Evolutionary conservation across 192 early-diverging fungal genomes (phyloP).

Genomic region (Rhizophagus clarus): DNA sequence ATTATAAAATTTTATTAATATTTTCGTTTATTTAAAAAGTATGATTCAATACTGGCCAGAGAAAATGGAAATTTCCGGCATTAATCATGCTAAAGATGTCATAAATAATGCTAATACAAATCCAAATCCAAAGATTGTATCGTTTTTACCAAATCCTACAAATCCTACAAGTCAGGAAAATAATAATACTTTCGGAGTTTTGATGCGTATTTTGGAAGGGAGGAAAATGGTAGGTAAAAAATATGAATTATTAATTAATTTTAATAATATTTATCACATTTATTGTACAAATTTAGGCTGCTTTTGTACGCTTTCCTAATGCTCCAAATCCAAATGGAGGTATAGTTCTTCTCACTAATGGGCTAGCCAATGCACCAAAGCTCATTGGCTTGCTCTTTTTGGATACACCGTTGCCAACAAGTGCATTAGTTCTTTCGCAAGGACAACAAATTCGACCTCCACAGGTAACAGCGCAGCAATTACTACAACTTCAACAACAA

Average conservation of each 20-base stretch:
- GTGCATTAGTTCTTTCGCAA: neutral
- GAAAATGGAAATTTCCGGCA: conserved; percentile 7
- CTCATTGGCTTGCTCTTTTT: conserved; percentile 5
- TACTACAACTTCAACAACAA: conserved; percentile 1
- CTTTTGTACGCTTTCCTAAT: conserved; percentile 17
- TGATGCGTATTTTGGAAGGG: conserved; percentile 11
- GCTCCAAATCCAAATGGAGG: conserved; percentile 18
- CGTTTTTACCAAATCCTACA: neutral
- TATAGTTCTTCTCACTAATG: neutral
- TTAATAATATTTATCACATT: neutral
- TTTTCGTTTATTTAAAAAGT: neutral
- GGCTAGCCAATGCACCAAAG: neutral
- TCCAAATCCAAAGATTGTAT: neutral
- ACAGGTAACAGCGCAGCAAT: neutral
- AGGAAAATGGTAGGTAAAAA: neutral
- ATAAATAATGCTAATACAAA: neutral
- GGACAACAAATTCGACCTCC: neutral
- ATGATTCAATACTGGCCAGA: conserved; percentile 9
- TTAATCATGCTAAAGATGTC: neutral
- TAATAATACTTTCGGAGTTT: neutral
- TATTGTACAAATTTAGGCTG: neutral
- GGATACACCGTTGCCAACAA: conserved; percentile 11
- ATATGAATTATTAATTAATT: neutral
- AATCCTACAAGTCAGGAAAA: neutral
- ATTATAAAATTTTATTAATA: neutral